These are phyloP conservation scores for Chernovozyma aurita DNA, from an alignment of 1,139 yeast genomes.

Conservation along the genomic window DNA sequence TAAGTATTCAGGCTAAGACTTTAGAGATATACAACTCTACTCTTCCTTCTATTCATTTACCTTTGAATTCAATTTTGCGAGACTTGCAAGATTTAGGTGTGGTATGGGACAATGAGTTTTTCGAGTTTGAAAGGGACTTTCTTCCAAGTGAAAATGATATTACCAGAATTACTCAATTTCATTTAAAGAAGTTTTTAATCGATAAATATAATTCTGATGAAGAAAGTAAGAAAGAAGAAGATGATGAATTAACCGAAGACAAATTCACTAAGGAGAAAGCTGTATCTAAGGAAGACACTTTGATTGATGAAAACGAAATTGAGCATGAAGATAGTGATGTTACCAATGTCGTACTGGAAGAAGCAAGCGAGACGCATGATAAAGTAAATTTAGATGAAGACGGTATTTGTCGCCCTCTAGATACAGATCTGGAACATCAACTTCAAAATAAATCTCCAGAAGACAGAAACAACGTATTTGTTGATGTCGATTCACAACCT, in stretches of 20 bases:
- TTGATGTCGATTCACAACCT: background rate
- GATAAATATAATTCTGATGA: slow-evolving; percentile 40
- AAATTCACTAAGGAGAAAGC: background rate
- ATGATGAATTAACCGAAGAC: slow-evolving; percentile 10
- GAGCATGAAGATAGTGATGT: slow-evolving; percentile 9
- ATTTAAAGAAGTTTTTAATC: slow-evolving; percentile 68
- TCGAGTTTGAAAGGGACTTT: slow-evolving; percentile 72
- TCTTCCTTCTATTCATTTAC: slow-evolving; percentile 60
- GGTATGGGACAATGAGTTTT: slow-evolving; percentile 82
- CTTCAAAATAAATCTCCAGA: background rate
- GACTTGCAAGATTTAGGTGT: slow-evolving; percentile 79
- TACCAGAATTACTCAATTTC: slow-evolving; percentile 85
- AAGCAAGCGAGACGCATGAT: too few relatives aligned
- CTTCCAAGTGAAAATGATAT: slow-evolving; percentile 94
- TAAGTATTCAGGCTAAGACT: slow-evolving; percentile 40
- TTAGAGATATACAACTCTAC: slow-evolving; percentile 53
- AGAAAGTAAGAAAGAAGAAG: slow-evolving; percentile 16
- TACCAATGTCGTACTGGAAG: too few relatives aligned
- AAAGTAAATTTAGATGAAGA: background rate
- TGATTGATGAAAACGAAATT: slow-evolving; percentile 11
- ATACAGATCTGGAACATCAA: background rate
- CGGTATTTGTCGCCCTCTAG: background rate
- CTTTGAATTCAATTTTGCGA: slow-evolving; percentile 65
- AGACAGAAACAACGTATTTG: background rate
- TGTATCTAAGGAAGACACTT: slow-evolving; percentile 8